phyloP scores from a whole-genome alignment of 805 yeast species.

The Monosporozyma servazzii region DNA sequence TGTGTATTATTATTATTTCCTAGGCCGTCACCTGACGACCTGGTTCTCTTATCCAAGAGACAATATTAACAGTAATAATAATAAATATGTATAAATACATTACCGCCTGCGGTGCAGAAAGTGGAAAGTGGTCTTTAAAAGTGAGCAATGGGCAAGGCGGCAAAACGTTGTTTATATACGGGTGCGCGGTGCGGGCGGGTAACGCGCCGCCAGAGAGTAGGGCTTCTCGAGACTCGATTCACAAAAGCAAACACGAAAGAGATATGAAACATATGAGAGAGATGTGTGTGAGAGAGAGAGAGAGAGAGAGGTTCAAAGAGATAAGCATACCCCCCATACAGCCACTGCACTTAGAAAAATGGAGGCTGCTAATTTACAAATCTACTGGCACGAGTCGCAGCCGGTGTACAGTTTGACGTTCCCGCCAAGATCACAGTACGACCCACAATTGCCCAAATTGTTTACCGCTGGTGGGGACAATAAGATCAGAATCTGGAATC shows the following conservation, averaged over 20 bases:
- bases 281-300: neutral
- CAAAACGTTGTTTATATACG: neutral
- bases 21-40: slow-evolving; percentile 5
- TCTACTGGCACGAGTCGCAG: slow-evolving; percentile 46
- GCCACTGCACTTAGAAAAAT: no score
- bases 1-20: slow-evolving; percentile 5
- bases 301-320: no score
- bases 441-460: slow-evolving; percentile 34
- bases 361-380: slow-evolving; percentile 26
- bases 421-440: slow-evolving; percentile 36
- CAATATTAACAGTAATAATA: neutral
- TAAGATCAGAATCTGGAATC: slow-evolving; percentile 58
- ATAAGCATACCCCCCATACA: no score
- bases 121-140: neutral
- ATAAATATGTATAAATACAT: no score
- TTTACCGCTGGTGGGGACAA: slow-evolving; percentile 95
- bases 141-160: neutral
- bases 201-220: neutral
- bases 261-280: no score
- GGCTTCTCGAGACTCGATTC: no score
- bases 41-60: neutral
- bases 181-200: neutral
- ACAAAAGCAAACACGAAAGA: no score
- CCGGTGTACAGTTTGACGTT: slow-evolving; percentile 64
- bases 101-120: no score